phyloP scores from a whole-genome alignment of 495 filamentous ascomycete genomes.

The Xylaria sp. region DNA sequence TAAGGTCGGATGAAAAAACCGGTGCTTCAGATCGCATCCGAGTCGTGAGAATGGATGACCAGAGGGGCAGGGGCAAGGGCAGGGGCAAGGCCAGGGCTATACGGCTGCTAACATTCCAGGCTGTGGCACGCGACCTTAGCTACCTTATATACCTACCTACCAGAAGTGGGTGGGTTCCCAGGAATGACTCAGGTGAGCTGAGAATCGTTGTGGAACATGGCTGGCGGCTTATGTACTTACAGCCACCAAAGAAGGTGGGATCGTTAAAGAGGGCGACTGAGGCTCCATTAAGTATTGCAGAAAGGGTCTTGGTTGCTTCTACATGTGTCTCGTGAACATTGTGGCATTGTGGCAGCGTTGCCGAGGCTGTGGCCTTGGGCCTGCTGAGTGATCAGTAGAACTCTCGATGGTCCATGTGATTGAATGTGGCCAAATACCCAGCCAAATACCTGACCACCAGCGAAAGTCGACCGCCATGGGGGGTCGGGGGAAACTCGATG shows the following conservation, averaged over 20 bases:
- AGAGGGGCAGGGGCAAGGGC: not conserved
- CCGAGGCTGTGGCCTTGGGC: constrained; percentile 9
- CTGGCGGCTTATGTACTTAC: not conserved
- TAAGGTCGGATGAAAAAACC: not conserved
- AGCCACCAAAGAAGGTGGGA: not conserved
- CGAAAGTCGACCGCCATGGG: no score
- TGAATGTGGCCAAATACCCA: constrained; percentile 3
- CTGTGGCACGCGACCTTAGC: constrained; percentile 3
- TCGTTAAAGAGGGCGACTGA: not conserved
- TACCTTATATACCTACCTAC: no score
- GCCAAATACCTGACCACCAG: not conserved
- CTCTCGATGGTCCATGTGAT: constrained; percentile 11
- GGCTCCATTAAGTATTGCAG: constrained; percentile 1
- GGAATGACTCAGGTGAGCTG: constrained; percentile 11
- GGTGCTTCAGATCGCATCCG: not conserved
- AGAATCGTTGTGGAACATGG: not conserved
- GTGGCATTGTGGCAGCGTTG: not conserved
- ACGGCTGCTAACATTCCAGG: not conserved
- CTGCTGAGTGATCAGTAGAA: constrained; percentile 15
- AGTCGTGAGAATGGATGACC: not conserved
- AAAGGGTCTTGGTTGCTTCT: constrained; percentile 4
- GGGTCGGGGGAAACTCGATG: not conserved
- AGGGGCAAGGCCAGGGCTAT: no score
- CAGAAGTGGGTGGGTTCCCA: not conserved
- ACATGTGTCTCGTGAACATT: not conserved